These are phyloP conservation scores for Trametes cingulata DNA, from an alignment of 768 basidiomycete genomes.

Conservation along the genomic window DNA sequence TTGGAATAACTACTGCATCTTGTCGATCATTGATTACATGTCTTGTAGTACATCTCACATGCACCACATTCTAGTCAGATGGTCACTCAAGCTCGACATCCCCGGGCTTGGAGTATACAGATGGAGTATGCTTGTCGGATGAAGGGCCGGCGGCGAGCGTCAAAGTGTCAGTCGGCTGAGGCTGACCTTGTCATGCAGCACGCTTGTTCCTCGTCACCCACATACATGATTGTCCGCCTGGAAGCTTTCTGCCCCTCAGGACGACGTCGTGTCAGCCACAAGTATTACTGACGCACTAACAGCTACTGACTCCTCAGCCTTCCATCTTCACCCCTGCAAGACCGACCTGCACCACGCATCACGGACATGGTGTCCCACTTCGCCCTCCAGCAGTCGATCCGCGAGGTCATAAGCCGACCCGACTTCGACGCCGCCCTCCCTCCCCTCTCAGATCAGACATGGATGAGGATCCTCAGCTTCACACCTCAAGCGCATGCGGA, in stretches of 20 bases:
- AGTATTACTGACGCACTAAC: not conserved
- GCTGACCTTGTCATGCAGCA: too few species aligned
- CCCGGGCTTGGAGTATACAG: too few species aligned
- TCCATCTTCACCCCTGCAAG: not conserved
- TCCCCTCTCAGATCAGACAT: slow-evolving; percentile 31
- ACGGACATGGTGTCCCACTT: slow-evolving; percentile 5
- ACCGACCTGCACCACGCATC: not conserved
- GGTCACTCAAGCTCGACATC: too few species aligned
- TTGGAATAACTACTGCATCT: too few species aligned
- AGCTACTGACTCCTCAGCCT: not conserved
- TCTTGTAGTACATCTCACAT: too few species aligned
- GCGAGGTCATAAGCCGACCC: slow-evolving; percentile 23
- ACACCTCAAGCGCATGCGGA: slow-evolving; percentile 10
- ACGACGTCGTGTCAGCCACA: too few species aligned
- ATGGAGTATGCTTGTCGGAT: too few species aligned
- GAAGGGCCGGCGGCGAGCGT: too few species aligned
- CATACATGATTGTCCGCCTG: not conserved
- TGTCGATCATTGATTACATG: too few species aligned
- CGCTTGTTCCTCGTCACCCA: slow-evolving; percentile 2
- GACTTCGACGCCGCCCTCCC: slow-evolving; percentile 36
- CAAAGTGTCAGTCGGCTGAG: too few species aligned
- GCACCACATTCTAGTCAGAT: too few species aligned
- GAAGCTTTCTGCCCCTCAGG: not conserved
- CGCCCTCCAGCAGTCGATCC: slow-evolving; percentile 25
- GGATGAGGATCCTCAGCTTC: slow-evolving; percentile 29